Percentiles rank a stretch among this genome's conserved stretches.
phyloP scores from a whole-genome alignment of 139 green algal species.

The Desmodesmus armatus region DNA sequence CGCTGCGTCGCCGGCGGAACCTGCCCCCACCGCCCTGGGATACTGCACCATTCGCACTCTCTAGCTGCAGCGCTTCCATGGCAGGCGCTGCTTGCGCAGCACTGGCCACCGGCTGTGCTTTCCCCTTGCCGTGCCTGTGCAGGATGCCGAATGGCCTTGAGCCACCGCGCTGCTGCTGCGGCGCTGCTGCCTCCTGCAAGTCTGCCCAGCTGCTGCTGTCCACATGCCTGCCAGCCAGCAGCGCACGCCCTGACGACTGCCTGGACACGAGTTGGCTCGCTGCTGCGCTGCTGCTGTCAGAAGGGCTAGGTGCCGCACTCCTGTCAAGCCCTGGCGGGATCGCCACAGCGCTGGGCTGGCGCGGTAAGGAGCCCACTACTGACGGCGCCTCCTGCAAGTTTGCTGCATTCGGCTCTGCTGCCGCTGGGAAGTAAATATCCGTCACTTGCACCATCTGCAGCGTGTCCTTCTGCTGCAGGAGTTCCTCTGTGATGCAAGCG shows the following conservation, averaged over 20 bases:
- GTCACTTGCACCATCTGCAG: neutral
- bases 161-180: neutral
- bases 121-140: too few species aligned
- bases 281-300: neutral
- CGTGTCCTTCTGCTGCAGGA: neutral
- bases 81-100: too few species aligned
- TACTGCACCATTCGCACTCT: too few species aligned
- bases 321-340: neutral
- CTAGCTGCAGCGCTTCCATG: too few species aligned
- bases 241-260: neutral
- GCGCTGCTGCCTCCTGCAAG: neutral
- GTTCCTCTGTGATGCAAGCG: too few species aligned
- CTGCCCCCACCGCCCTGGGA: too few species aligned
- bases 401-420: neutral
- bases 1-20: too few species aligned
- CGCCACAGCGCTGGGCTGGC: neutral
- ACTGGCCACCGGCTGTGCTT: too few species aligned
- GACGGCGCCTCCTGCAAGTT: neutral
- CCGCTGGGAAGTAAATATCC: neutral
- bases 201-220: neutral
- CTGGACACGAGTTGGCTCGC: slow-evolving; percentile 12
- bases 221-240: neutral
- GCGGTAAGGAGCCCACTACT: too few species aligned
- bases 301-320: neutral
- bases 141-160: too few species aligned